phyloP scores from a whole-genome alignment of 176 grass and related monocot genomes.

The Carex parvula region DNA sequence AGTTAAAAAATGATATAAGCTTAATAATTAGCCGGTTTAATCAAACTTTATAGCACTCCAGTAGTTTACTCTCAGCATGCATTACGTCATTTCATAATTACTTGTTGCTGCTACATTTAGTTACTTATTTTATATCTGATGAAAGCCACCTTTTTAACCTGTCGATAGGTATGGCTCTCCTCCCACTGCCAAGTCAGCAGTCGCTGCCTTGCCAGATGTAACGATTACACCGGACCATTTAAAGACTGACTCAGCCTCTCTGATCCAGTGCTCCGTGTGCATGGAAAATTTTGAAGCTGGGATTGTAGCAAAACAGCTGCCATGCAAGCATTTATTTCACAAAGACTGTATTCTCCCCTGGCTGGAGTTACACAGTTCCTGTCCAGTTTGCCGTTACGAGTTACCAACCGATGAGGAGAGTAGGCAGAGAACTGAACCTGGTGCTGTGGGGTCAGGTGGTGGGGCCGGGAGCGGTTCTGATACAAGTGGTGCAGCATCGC shows the following conservation, averaged over 20 bases:
- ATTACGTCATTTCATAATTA: background rate
- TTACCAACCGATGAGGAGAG: constrained; percentile 71
- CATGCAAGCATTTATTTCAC: constrained; percentile 93
- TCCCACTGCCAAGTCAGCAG: constrained; percentile 65
- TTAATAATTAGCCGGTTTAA: background rate
- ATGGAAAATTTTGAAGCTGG: constrained; percentile 79
- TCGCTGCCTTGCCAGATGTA: constrained; percentile 64
- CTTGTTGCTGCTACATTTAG: background rate
- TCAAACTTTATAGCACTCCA: background rate
- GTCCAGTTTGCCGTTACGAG: constrained; percentile 85
- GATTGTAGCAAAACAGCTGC: constrained; percentile 63
- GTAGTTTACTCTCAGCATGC: background rate
- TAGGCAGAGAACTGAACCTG: background rate
- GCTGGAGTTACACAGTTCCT: constrained; percentile 94
- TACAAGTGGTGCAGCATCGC: background rate
- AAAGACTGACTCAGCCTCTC: constrained; percentile 52
- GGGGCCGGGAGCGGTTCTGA: constrained; percentile 1
- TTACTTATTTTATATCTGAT: background rate
- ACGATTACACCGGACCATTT: constrained; percentile 50
- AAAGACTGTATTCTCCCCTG: constrained; percentile 93
- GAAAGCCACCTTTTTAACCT: background rate
- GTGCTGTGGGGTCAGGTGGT: background rate
- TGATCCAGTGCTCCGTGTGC: constrained; percentile 82
- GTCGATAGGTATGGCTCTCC: constrained; percentile 57
- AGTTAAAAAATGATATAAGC: background rate